These are phyloP conservation scores for Geotrichum phurueaensis DNA, from an alignment of 1,139 yeast genomes.

Conservation along the genomic window DNA sequence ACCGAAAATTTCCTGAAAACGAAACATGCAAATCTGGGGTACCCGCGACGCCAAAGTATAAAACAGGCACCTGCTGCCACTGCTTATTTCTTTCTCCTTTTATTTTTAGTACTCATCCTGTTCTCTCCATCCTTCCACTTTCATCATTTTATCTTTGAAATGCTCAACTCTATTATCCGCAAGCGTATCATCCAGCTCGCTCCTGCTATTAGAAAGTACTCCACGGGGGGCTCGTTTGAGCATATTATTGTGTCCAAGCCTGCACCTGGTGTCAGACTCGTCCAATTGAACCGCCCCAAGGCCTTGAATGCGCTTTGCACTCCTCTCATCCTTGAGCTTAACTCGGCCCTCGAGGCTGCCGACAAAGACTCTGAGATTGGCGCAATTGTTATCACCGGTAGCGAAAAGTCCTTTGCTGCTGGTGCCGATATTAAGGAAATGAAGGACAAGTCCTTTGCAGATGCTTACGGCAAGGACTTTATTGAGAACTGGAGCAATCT, in stretches of 20 bases:
- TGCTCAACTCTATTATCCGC: constrained; percentile 2
- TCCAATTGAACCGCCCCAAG: constrained; percentile 59
- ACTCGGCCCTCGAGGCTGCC: constrained; percentile 39
- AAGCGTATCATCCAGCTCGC: not conserved
- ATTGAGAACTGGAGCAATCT: constrained; percentile 39
- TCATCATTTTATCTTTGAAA: not conserved
- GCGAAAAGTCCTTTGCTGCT: constrained; percentile 44
- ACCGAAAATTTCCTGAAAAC: not conserved
- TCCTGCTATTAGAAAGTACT: not conserved
- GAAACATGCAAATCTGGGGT: not conserved
- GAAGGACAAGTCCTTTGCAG: constrained; percentile 38
- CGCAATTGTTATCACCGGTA: constrained; percentile 46
- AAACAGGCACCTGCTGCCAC: not conserved
- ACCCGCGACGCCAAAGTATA: not conserved
- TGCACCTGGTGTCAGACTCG: constrained; percentile 40
- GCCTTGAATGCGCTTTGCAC: constrained; percentile 61
- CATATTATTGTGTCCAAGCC: constrained; percentile 40
- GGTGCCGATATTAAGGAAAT: constrained; percentile 53
- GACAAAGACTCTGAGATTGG: constrained; percentile 40
- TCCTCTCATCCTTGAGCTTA: constrained; percentile 41
- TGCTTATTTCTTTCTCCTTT: not conserved
- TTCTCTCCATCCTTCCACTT: not conserved
- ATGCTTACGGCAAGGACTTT: constrained; percentile 36
- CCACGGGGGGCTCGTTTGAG: constrained; percentile 36
- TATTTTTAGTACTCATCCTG: not conserved